Conservation (phyloP, 169 alveolate genomes). For the Plasmodium adleri region DNA sequence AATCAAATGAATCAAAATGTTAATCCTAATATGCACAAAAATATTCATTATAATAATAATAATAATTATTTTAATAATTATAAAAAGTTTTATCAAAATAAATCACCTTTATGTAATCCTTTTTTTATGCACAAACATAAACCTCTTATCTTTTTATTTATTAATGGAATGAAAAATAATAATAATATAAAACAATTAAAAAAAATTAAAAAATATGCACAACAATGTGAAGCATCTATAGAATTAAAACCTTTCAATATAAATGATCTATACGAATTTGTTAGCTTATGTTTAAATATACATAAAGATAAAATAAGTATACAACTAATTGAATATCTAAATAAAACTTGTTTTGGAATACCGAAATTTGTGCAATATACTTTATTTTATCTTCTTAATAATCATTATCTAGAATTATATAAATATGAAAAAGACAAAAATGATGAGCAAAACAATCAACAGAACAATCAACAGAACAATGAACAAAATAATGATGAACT, state of each 20-base stretch:
- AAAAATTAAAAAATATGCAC: conserved; percentile 78
- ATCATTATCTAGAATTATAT: conserved; percentile 45
- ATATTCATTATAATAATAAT: conserved; percentile 14
- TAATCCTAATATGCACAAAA: no score
- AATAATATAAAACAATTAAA: conserved; percentile 14
- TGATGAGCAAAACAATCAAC: neutral
- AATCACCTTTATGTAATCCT: conserved; percentile 74
- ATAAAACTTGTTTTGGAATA: conserved; percentile 79
- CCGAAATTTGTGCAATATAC: conserved; percentile 80
- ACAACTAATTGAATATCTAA: conserved; percentile 76
- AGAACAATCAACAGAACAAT: neutral
- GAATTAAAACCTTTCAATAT: conserved; percentile 73
- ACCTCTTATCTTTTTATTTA: conserved; percentile 67
- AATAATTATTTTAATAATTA: neutral
- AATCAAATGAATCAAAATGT: no score
- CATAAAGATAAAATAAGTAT: conserved; percentile 51
- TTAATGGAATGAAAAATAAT: conserved; percentile 49
- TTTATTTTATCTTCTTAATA: conserved; percentile 71
- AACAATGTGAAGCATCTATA: conserved; percentile 79
- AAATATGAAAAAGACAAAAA: neutral
- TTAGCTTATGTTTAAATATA: conserved; percentile 68
- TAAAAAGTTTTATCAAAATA: neutral
- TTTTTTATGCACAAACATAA: conserved; percentile 64
- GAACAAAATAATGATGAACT: no score
- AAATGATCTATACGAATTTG: conserved; percentile 74